These are phyloP conservation scores for Prototheca cutis DNA, from an alignment of 163 green algal genomes.

Conservation along the genomic window DNA sequence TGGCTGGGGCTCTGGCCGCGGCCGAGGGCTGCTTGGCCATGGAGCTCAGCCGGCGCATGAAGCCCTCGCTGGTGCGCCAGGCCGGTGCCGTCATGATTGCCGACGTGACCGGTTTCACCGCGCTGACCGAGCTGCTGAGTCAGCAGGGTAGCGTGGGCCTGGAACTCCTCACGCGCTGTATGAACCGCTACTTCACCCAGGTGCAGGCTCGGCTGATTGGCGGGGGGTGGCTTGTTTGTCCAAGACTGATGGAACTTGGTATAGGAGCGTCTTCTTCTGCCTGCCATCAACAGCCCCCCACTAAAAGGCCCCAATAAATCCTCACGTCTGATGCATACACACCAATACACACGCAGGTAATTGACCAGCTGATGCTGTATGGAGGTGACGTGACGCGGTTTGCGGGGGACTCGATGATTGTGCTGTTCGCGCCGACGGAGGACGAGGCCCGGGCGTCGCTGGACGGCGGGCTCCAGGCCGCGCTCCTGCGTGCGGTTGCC, in stretches of 20 bases:
- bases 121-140: conserved; percentile 64
- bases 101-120: conserved; percentile 80
- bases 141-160: conserved; percentile 50
- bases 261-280: no score
- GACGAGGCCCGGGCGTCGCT: conserved; percentile 21
- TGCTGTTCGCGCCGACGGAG: conserved; percentile 48
- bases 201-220: not conserved
- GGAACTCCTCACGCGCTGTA: conserved; percentile 73
- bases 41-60: not conserved
- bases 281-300: no score
- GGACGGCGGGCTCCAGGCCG: conserved; percentile 38
- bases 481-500: conserved; percentile 35
- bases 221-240: not conserved
- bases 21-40: not conserved
- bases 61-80: conserved; percentile 7
- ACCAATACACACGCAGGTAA: no score
- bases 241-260: no score
- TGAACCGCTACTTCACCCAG: conserved; percentile 78
- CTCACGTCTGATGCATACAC: no score
- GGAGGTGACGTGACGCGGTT: conserved; percentile 81
- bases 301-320: no score
- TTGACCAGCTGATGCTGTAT: conserved; percentile 56
- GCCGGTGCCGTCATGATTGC: conserved; percentile 60
- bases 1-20: not conserved
- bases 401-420: conserved; percentile 77